phyloP scores from a whole-genome alignment of 2,329 filamentous ascomycete genomes.

The Botryosphaeria dothidea region DNA sequence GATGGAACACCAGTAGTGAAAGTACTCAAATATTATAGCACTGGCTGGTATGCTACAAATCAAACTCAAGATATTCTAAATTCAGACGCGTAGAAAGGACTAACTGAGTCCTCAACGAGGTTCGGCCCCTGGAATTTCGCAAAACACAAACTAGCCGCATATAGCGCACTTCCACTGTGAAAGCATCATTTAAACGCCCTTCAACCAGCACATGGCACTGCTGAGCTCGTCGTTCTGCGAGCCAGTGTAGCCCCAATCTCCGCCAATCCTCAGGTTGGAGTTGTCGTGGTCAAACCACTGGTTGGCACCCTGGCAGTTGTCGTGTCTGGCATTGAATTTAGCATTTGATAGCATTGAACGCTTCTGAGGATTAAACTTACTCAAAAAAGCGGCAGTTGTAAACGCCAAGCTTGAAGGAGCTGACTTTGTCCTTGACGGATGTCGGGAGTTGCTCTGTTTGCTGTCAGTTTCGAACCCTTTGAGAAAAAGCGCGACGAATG shows the following conservation, averaged over 20 bases:
- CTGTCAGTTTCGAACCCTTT: not conserved
- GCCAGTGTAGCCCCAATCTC: not conserved
- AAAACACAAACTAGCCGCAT: no score
- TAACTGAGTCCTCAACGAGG: no score
- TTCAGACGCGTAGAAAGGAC: no score
- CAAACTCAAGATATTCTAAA: no score
- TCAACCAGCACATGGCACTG: not conserved
- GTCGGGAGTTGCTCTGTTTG: not conserved
- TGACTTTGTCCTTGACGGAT: not conserved
- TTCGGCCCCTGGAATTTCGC: no score
- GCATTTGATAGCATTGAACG: not conserved
- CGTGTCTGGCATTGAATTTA: not conserved
- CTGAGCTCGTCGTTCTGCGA: not conserved
- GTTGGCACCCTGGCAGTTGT: not conserved
- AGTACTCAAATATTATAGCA: no score
- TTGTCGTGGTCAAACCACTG: not conserved
- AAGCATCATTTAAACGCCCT: not conserved
- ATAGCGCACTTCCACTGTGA: no score
- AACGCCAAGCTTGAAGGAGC: not conserved
- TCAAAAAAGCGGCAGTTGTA: not conserved
- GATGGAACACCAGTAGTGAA: no score
- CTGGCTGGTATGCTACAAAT: no score
- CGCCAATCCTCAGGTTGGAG: not conserved
- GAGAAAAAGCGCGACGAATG: not conserved
- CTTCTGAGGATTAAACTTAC: not conserved